Evolutionary conservation across 169 alveolate species (phyloP), one percentile per base, ranked within the genome.

Genomic region (Cryptosporidium sp.): DNA sequence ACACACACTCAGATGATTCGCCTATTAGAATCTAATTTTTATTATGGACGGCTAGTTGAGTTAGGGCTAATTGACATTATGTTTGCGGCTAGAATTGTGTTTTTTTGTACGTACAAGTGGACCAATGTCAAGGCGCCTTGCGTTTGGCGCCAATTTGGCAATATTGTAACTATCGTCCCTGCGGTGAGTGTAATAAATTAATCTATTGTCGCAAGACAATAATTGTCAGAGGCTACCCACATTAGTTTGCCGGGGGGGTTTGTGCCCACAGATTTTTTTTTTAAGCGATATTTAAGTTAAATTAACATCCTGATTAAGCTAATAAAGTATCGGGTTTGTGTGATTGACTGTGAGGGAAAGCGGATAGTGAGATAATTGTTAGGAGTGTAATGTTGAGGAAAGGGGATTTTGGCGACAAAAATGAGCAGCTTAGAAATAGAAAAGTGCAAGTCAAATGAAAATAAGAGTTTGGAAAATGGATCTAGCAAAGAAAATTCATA

Each of bases 191-290:
- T 69, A 39, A 69, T 14, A 14, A 48, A 4, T 43, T 50, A 26
- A 71, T 71, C 39, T 71, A 71, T 71, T 71, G 69, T 71, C 84
- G n/a, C 7, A 35, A 16, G 35, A 71, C 85, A 48, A 29, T 50
- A 71, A 71, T 71, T 35, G 61, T 7, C 67, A 71, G 6, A 70
- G 50, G 41, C 55, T 69, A 71, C 85, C 85, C 85, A 71, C 85
- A 71, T 26, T 71, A 71, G 21, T 55, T 50, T 71, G 61, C 67
- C 85, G 69, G 69, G 85, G 69, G 85, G 29, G 1, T 65, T 65
- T 33, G 26, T 10, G 12, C 71, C 71, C 71, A 65, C 71, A 26
- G 29, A 65, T 9, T 18, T 65, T 65, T 65, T 31, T 65, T 65
- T 65, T n/a, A 1, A n/a, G 41, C 50, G 1, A 65, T 8, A 21